A percentile compares a stretch with the other conserved stretches of the same genome.
Conservation (phyloP, 2,329 filamentous ascomycete genomes). For the Aspergillus novoparasiticus region DNA sequence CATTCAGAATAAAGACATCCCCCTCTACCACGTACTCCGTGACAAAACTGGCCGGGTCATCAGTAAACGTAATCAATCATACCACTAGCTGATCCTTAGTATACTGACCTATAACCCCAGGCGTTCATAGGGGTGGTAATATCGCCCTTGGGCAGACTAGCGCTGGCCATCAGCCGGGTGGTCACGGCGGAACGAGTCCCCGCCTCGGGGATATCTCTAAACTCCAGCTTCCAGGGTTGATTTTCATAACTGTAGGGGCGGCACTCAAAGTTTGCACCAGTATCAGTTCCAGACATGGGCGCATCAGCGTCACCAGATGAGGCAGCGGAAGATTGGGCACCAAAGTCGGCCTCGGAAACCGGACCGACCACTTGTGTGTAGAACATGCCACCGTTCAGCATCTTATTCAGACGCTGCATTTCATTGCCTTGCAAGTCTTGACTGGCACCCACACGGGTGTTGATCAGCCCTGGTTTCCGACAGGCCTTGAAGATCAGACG, state of each 20-base stretch:
- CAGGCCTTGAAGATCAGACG: slow-evolving; percentile 61
- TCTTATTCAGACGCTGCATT: slow-evolving; percentile 48
- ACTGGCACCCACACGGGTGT: slow-evolving; percentile 44
- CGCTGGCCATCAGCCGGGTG: slow-evolving; percentile 54
- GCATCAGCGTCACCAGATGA: slow-evolving; percentile 36
- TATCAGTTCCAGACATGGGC: slow-evolving; percentile 31
- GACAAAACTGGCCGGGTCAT: slow-evolving; percentile 49
- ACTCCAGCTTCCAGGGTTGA: slow-evolving; percentile 50
- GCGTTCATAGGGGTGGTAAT: slow-evolving; percentile 54
- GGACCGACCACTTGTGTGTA: slow-evolving; percentile 56
- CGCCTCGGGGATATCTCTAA: slow-evolving; percentile 53
- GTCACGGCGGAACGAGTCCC: slow-evolving; percentile 57
- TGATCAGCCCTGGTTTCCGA: slow-evolving; percentile 48
- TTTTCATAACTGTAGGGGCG: slow-evolving; percentile 36
- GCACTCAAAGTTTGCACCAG: slow-evolving; percentile 3
- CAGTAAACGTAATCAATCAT: slow-evolving; percentile 16
- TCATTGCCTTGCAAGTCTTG: slow-evolving; percentile 49
- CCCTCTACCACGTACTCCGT: slow-evolving; percentile 61
- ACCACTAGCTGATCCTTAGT: not conserved
- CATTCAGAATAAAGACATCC: slow-evolving; percentile 59
- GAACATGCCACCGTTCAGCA: slow-evolving; percentile 55
- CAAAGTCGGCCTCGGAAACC: slow-evolving; percentile 42
- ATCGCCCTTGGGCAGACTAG: slow-evolving; percentile 52
- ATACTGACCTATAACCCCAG: slow-evolving; percentile 56
- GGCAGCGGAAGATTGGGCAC: slow-evolving; percentile 16